Base-by-base conservation (phyloP, 176 grass and related monocot genomes). In the Aegilops speltoides region DNA sequence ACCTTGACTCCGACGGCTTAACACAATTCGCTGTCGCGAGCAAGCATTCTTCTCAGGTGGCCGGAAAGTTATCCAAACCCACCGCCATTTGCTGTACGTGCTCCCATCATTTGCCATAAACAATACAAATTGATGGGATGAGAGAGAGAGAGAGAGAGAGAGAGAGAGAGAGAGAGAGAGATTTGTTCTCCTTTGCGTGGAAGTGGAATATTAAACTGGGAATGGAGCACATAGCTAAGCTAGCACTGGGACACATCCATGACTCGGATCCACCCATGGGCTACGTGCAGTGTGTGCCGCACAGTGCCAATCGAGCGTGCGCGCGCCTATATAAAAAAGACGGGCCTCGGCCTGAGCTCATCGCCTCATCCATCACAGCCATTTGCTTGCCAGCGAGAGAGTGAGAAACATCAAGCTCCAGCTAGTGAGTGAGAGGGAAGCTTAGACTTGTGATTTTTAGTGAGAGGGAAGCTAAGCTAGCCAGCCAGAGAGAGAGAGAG, bases 161-260 rank as follows among this genome's bases (percentile, higher is more conserved):
- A 73, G 7, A 33, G 13, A 50, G 32, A 73, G 64, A 31, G 59
- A 79, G 33, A 38, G 15, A 5, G 8, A 41, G 1, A 7, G 16
- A 52, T 15, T 43, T 7, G 37, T 82, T 45, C 88, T 87, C 43
- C 41, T 80, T 79, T 87, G 59, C 4, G 7, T 80, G 45, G 85
- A 90, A 90, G 85, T 87, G 89, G 89, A 87, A 87, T 90, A 87
- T 84, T 87, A 87, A 87, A 90, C 74, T 68, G 74, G 81, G 34
- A 66, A 76, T 70, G 37, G 59, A 91, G 59, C 75, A 60, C 74
- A 59, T 59, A 20, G 69, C 82, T 85, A 90, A 79, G 65, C 54
- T 10, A 75, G 80, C 80, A 84, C 79, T 75, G 45, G 10, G 70
- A 45, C 37, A 43, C 22, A 54, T 62, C 26, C 41, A 43, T 91